A percentile compares a stretch with the other conserved stretches of the same genome.
Evolutionary conservation across 2,329 filamentous ascomycete species (phyloP).

Genomic region (Pseudogymnoascus sp.): DNA sequence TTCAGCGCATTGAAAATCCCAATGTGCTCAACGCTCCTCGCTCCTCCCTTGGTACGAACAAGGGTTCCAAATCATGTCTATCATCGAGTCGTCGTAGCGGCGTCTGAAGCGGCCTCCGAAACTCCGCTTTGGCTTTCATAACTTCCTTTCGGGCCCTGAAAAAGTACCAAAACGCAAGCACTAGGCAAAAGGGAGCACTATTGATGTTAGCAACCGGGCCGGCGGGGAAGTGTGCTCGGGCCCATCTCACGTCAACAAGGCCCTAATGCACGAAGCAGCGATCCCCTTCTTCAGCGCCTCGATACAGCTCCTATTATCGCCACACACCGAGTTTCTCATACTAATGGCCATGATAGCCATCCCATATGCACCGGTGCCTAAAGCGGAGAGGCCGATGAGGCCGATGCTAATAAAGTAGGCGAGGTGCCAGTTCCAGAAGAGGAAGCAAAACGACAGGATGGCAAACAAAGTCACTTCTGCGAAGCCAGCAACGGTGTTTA

Average conservation of each 20-base stretch:
- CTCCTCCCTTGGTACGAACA: background rate
- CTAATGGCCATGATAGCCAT: slow-evolving; percentile 8
- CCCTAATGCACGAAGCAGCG: background rate
- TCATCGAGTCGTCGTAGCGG: background rate
- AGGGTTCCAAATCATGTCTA: background rate
- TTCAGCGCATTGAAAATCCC: background rate
- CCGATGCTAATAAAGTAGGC: background rate
- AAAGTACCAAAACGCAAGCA: background rate
- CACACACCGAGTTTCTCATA: slow-evolving; percentile 5
- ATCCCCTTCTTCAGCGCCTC: background rate
- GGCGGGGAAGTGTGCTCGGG: background rate
- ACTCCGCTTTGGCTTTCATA: background rate
- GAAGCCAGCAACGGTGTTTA: background rate
- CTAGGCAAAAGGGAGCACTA: background rate
- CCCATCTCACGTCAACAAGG: slow-evolving; percentile 1
- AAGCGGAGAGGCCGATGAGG: background rate
- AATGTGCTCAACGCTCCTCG: background rate
- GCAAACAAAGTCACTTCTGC: background rate
- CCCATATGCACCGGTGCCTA: slow-evolving; percentile 5
- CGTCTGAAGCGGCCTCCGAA: background rate
- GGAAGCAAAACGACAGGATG: background rate
- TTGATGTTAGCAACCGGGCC: background rate
- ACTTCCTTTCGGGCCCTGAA: background rate
- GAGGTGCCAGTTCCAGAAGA: slow-evolving; percentile 4
- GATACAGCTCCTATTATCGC: background rate